Evolutionary conservation across 1,284 basidiomycete species (phyloP), one percentile per base, ranked within the genome.

Genomic region (Abortiporus biennis): DNA sequence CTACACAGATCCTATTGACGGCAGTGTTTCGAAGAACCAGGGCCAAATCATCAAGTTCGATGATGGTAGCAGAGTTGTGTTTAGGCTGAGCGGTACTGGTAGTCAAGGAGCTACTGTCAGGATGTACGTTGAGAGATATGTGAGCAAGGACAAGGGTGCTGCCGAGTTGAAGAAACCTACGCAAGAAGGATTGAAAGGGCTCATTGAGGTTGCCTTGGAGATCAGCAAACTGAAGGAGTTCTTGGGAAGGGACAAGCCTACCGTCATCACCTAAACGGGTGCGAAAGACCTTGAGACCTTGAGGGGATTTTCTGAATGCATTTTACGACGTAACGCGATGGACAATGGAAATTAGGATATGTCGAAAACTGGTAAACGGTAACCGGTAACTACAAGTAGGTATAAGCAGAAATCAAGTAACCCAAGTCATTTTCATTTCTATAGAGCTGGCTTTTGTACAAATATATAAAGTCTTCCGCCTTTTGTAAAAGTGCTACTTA

Each of bases 1-100:
- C 58, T 99, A 99, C 77, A 96, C 84, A 33, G 96, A 99, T 66
- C 96, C 95, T 16, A 97, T 99, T 63, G 96, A 99, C 64, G 74
- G 83, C 43, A 92, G 87, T 40, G 80, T 98, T 49, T 91, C 86
- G 54, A 88, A 85, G 68, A 97, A 98, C 67, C 96, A 99, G 65
- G 96, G 96, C 4, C 85, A 98, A 56, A 89, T 94, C 62, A 80
- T 97, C 60, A 79, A 78, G 48, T 99, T 99, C 66, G 69, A 71
- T 25, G 95, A 99, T 61, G 95, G 94, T 16, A 89, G 84, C 40
- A 78, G 95, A 40, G 88, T 99, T 51, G 92, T 99, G 47, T 98
- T 97, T 78, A 80, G 96, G 44, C 71, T 99, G 42, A 93, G 89
- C 50, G 95, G 96, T 38, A 99, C 96, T 0, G 95, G 95, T 15